Conservation (phyloP, 108 stramenopile species). For the Skeletonema marinoi region DNA sequence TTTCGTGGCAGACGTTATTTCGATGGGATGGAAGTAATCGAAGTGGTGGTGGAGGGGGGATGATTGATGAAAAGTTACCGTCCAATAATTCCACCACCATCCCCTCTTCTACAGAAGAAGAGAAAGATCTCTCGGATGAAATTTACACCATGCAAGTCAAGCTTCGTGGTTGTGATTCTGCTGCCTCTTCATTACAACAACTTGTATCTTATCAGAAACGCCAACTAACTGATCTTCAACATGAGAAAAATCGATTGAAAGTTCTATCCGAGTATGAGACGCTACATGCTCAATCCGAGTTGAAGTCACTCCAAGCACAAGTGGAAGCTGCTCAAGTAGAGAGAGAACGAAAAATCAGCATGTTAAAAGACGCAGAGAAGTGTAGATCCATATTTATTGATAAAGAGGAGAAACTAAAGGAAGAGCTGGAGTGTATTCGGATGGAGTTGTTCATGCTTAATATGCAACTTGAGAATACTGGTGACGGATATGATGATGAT, state of each 20-base stretch:
- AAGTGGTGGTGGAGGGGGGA: not conserved
- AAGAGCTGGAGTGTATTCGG: conserved; percentile 23
- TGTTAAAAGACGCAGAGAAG: conserved; percentile 8
- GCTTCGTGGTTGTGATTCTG: conserved; percentile 25
- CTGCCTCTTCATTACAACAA: conserved; percentile 15
- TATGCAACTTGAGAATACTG: not conserved
- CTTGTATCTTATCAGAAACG: conserved; percentile 7
- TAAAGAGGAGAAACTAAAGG: conserved; percentile 13
- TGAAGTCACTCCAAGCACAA: not conserved
- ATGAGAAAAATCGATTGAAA: conserved; percentile 6
- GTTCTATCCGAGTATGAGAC: not conserved
- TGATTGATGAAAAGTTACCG: not conserved
- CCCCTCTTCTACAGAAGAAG: not conserved
- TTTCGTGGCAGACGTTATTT: not conserved
- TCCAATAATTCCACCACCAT: no score
- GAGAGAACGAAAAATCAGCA: not conserved
- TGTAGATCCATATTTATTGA: not conserved
- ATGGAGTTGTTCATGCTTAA: conserved; percentile 19
- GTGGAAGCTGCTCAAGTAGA: conserved; percentile 9
- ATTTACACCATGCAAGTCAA: conserved; percentile 10
- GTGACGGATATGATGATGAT: no score
- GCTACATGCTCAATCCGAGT: not conserved
- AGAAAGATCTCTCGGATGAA: not conserved
- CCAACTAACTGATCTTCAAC: conserved; percentile 8
- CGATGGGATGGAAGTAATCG: not conserved